Base-by-base conservation (phyloP, 768 basidiomycete species). In the Suillus subaureus region DNA sequence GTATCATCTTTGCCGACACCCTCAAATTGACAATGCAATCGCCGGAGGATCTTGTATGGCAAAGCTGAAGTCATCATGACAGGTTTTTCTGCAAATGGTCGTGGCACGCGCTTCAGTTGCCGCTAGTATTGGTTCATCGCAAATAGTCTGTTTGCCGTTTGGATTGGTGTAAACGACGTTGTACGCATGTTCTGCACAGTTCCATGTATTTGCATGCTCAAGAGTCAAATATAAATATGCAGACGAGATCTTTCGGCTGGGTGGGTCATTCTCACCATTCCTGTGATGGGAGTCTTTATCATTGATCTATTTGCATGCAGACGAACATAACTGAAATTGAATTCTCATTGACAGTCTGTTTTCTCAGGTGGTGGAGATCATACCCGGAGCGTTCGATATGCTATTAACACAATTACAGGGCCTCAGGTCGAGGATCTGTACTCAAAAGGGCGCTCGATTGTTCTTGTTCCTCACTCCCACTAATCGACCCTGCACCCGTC, bases 121-220 rank as follows among this genome's bases (percentile, higher is more conserved):
- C 15, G 56, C 68, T 28, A 40, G 51, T 49, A 28, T 43, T 39
- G 9, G 62, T 52, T 31, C 73, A n/a, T n/a, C 64, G 68, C 72
- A 3, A 85, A 90, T 70, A 71, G 87, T 61, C 69, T 91, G 60
- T 90, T 91, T 74, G 84, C 85, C 0, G 74, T 89, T 23, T 91
- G 82, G 82, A 89, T 91, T 64, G 89, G 90, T 1, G 86, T 91
- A 67, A 91, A 91, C 70, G 89, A 90, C 70, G 82, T 90, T 42
- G 86, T 61, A 49, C 23, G 64, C 23, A 61, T 26, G 4, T 60
- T 61, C n/a, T 21, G 33, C 16, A 21, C 13, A 21, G 23, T 37
- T 39, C 2, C 18, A 7, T 7, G 39, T 43, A n/a, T 45, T 23
- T 11, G 12, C 11, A 42, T 40, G 21, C 39, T 37, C 23, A n/a